Conservation (phyloP, 129 eudicot genomes). For the Flaveria ramosissima region DNA sequence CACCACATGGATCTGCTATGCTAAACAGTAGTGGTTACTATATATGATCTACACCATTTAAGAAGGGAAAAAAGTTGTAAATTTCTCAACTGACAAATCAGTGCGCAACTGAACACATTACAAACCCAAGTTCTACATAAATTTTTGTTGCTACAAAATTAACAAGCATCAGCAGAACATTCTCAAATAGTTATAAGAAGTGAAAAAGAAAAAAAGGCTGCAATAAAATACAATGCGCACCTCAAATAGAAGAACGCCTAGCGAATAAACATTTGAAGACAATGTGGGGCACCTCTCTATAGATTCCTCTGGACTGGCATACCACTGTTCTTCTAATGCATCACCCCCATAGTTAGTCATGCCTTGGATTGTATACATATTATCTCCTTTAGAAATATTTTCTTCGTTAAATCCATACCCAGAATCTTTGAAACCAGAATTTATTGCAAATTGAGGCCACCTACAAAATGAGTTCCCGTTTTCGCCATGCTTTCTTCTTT, state of each 20-base stretch:
- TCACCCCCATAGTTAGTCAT: slow-evolving; percentile 29
- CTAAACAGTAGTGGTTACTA: neutral
- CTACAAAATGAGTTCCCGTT: slow-evolving; percentile 19
- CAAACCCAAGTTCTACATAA: slow-evolving; percentile 20
- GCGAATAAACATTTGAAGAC: slow-evolving; percentile 74
- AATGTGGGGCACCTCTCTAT: slow-evolving; percentile 48
- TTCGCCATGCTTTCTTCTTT: slow-evolving; percentile 51
- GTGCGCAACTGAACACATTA: slow-evolving; percentile 3
- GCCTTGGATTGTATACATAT: slow-evolving; percentile 25
- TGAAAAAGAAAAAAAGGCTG: neutral
- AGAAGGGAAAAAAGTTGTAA: neutral
- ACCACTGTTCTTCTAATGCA: slow-evolving; percentile 77
- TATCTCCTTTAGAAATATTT: slow-evolving; percentile 23
- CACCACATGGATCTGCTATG: slow-evolving; percentile 14
- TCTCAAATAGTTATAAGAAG: neutral
- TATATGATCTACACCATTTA: slow-evolving; percentile 14
- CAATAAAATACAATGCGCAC: slow-evolving; percentile 39
- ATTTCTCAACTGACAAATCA: neutral
- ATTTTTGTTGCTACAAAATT: slow-evolving; percentile 10
- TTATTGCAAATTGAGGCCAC: slow-evolving; percentile 63
- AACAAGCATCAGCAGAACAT: slow-evolving; percentile 17
- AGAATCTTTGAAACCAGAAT: slow-evolving; percentile 43
- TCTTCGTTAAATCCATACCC: slow-evolving; percentile 37
- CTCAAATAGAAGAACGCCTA: slow-evolving; percentile 93
- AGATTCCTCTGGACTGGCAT: slow-evolving; percentile 78